These are phyloP conservation scores for Naganishia vaughanmartiniae DNA, from an alignment of 768 basidiomycete species.

Conservation along the genomic window DNA sequence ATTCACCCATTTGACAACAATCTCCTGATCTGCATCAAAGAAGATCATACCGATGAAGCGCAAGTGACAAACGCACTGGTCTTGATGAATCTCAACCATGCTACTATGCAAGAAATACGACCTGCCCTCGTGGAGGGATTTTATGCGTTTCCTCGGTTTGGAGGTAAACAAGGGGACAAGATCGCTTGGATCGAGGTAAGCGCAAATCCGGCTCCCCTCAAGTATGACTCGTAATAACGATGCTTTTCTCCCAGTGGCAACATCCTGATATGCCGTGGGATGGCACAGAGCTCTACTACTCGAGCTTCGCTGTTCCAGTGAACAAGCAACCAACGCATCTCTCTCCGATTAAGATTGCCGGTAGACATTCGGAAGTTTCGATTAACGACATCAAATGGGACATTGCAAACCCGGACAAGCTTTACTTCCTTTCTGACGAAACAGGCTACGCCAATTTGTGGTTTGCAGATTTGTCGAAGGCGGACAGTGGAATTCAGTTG, in stretches of 20 bases:
- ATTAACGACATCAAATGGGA: conserved; percentile 65
- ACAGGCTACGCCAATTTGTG: conserved; percentile 70
- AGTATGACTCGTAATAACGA: not conserved
- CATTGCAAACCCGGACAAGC: conserved; percentile 53
- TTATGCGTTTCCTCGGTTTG: conserved; percentile 63
- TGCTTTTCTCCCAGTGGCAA: no score
- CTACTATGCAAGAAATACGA: conserved; percentile 48
- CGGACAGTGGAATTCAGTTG: conserved; percentile 20
- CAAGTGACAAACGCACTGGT: conserved; percentile 63
- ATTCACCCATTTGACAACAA: conserved; percentile 60
- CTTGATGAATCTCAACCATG: conserved; percentile 58
- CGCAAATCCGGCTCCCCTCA: not conserved
- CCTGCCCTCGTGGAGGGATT: conserved; percentile 62
- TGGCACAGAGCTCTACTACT: conserved; percentile 61
- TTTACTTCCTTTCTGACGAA: conserved; percentile 66
- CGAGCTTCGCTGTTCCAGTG: conserved; percentile 30
- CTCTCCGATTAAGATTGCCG: conserved; percentile 58
- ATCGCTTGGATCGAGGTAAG: conserved; percentile 66
- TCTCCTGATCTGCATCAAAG: conserved; percentile 63
- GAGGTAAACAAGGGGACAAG: conserved; percentile 60
- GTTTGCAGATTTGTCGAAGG: conserved; percentile 51
- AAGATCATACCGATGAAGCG: conserved; percentile 65
- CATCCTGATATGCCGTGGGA: conserved; percentile 75
- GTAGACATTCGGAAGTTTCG: conserved; percentile 58
- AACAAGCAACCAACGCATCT: conserved; percentile 45